Evolutionary conservation across 441 rosid genomes (phyloP).

Genomic region (Mallotus japonicus): DNA sequence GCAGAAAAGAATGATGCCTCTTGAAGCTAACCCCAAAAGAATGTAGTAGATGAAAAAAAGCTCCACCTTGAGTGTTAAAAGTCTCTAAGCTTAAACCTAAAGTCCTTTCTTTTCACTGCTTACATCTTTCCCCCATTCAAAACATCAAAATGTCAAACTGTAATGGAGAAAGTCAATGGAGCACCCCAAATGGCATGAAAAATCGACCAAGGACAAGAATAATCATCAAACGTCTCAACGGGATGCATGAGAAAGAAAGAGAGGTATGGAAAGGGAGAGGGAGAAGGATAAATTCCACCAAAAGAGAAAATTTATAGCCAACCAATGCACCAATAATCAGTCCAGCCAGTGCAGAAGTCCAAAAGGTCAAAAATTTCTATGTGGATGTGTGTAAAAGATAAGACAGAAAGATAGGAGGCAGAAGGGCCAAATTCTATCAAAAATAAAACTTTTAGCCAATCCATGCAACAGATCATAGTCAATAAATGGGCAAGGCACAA

Average conservation of each 20-base stretch:
- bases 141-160: background rate
- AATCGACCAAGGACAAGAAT: background rate
- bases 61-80: conserved; percentile 14
- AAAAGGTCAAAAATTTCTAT: no score
- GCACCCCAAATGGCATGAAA: conserved; percentile 10
- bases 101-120: conserved; percentile 10
- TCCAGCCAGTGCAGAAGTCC: no score
- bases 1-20: background rate
- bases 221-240: background rate
- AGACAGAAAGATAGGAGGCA: no score
- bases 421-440: no score
- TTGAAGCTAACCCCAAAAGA: conserved; percentile 18
- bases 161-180: background rate
- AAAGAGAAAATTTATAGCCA: no score
- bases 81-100: conserved; percentile 3
- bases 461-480: no score
- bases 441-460: conserved; percentile 8
- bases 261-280: background rate
- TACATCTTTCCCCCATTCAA: background rate
- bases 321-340: no score
- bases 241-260: conserved; percentile 1
- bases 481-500: no score
- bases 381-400: no score
- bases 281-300: background rate
- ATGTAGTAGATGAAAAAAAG: conserved; percentile 9